A percentile compares a stretch with the other conserved stretches of the same genome.
phyloP scores from a whole-genome alignment of 2,329 filamentous ascomycete species.

The Scleromitrula shiraiana region DNA sequence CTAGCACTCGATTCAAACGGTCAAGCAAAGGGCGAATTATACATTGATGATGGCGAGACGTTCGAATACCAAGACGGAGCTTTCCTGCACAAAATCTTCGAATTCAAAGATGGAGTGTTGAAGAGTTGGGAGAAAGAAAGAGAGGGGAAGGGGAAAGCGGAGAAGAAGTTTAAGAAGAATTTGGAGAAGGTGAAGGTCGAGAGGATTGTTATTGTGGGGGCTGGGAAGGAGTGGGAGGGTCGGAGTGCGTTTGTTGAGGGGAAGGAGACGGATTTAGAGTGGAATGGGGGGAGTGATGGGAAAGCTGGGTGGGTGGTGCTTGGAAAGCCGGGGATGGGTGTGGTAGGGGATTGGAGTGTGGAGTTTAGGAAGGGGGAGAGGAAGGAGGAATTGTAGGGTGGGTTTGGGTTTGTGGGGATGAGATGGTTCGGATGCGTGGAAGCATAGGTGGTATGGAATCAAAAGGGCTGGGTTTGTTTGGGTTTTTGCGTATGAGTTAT shows the following conservation, averaged over 20 bases:
- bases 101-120: slow-evolving; percentile 52
- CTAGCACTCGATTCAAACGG: slow-evolving; percentile 61
- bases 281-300: slow-evolving; percentile 40
- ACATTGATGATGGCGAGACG: slow-evolving; percentile 87
- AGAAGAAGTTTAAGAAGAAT: slow-evolving; percentile 66
- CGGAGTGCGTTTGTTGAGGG: slow-evolving; percentile 52
- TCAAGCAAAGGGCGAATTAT: slow-evolving; percentile 73
- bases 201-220: slow-evolving; percentile 76
- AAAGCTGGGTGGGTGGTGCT: slow-evolving; percentile 57
- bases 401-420: no score
- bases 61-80: slow-evolving; percentile 82
- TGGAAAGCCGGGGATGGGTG: slow-evolving; percentile 52
- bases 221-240: slow-evolving; percentile 61
- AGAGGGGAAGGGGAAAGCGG: slow-evolving; percentile 47
- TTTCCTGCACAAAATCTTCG: slow-evolving; percentile 80
- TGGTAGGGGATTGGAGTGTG: slow-evolving; percentile 53
- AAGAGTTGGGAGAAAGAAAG: slow-evolving; percentile 58
- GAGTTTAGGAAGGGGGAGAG: slow-evolving; percentile 18
- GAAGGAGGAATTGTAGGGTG: neutral
- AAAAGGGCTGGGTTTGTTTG: no score
- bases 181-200: slow-evolving; percentile 76
- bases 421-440: neutral
- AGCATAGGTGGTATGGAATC: no score
- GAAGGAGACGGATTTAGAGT: slow-evolving; percentile 54
- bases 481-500: no score